A percentile compares a stretch with the other conserved stretches of the same genome.
Evolutionary conservation across 2,329 filamentous ascomycete genomes (phyloP).

Genomic region (Xylaria sp.): DNA sequence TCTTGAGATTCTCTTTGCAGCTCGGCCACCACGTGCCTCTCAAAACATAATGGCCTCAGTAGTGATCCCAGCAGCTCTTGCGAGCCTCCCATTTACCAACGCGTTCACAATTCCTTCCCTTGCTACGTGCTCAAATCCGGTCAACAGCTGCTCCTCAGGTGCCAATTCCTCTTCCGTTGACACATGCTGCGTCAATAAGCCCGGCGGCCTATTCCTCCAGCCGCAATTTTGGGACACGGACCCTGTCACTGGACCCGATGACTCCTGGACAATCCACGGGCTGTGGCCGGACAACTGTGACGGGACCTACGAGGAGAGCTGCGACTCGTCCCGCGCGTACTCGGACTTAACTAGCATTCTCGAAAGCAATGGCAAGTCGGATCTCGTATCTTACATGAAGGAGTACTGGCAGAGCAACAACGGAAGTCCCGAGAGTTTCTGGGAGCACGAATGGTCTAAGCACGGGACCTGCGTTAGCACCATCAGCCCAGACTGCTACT

Average conservation of each 20-base stretch:
- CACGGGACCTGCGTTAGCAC: slow-evolving; percentile 78
- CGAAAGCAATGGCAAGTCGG: slow-evolving; percentile 47
- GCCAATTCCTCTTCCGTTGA: slow-evolving; percentile 48
- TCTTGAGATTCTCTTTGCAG: background rate
- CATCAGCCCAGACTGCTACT: slow-evolving; percentile 70
- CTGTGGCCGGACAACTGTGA: slow-evolving; percentile 73
- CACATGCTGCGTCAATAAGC: slow-evolving; percentile 75
- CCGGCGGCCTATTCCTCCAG: slow-evolving; percentile 72
- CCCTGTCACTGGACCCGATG: slow-evolving; percentile 66
- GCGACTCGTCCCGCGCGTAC: slow-evolving; percentile 66
- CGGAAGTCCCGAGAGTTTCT: slow-evolving; percentile 68
- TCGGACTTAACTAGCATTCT: slow-evolving; percentile 70
- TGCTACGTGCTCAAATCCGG: slow-evolving; percentile 18
- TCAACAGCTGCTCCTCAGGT: slow-evolving; percentile 34
- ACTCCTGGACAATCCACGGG: slow-evolving; percentile 78
- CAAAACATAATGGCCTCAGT: slow-evolving; percentile 18
- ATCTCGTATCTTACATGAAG: slow-evolving; percentile 68
- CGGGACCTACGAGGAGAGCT: slow-evolving; percentile 70
- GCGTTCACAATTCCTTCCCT: background rate
- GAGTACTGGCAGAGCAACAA: slow-evolving; percentile 74
- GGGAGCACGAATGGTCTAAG: slow-evolving; percentile 78
- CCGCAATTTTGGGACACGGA: slow-evolving; percentile 80
- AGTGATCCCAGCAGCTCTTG: slow-evolving; percentile 11
- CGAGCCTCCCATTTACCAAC: slow-evolving; percentile 11
- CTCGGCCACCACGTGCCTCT: background rate